Evolutionary conservation across 768 basidiomycete species (phyloP), one percentile per base, ranked within the genome.

Genomic region (Lentinula lateritia): DNA sequence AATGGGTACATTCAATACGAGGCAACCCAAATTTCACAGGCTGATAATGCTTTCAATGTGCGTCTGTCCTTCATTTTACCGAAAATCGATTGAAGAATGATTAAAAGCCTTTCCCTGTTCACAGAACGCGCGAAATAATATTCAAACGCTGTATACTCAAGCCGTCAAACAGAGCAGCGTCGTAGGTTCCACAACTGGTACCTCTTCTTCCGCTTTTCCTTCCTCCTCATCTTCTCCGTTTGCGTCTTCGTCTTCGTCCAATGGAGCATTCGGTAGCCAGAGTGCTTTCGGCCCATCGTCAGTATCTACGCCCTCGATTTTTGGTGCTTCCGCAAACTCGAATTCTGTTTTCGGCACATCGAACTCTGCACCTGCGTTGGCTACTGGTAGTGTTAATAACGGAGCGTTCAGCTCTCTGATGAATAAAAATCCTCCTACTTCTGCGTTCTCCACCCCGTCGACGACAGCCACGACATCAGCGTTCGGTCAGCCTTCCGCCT

Each of bases 1-100:
- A 50, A 59, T n/a, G 18, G 46, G 12, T 53, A 85, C 83, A 65
- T 76, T 66, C 80, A 81, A 65, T 89, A 86, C 62, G 90, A 92
- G 72, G 69, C 76, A 5, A 77, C 78, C 35, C 79, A 80, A 65
- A 86, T 82, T 36, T 64, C 78, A 6, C 74, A 79, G 15, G 86
- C 89, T 7, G 80, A 86, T 6, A 77, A 81, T 55, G 68, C 73
- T 13, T 82, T 72, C 62, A 60, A 71, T 13, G 81, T 82, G 64
- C 41, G 74, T 63, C 0, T 41, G n/a, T 15, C 34, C 45, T 43
- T 6, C 10, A 2, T n/a, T 12, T 3, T 10, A 23, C 10, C 16
- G 5, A 18, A 15, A 9, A 0, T 20, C 43, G 32, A 15, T 34
- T 23, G 23, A 23, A 23, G 23, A 23, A 23, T 23, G 23, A 23